These are phyloP conservation scores for Phlyctochytrium bullatum DNA, from an alignment of 192 early-diverging fungal genomes.

Conservation along the genomic window DNA sequence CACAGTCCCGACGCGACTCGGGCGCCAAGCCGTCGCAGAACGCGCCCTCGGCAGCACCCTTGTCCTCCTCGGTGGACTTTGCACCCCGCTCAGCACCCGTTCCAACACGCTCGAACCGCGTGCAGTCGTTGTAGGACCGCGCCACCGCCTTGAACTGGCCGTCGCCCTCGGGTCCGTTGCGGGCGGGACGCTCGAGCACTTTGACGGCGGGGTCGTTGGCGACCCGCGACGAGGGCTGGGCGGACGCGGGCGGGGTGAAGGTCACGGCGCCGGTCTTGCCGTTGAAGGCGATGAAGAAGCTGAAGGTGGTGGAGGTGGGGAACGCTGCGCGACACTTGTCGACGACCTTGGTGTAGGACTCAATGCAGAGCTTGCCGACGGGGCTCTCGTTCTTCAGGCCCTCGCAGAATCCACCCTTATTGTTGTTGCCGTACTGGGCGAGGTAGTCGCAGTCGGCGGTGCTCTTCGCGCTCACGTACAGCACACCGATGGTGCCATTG, in stretches of 20 bases:
- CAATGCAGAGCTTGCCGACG: background rate
- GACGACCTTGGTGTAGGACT: background rate
- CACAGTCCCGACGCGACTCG: background rate
- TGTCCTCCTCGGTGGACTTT: too few relatives aligned
- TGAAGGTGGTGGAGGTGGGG: background rate
- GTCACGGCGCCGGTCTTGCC: background rate
- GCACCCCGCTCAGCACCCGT: too few relatives aligned
- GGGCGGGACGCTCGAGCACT: background rate
- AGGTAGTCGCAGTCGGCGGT: background rate
- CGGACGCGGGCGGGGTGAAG: background rate
- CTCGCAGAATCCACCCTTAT: background rate
- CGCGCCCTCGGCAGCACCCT: too few relatives aligned
- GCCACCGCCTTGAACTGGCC: background rate
- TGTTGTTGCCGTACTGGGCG: background rate
- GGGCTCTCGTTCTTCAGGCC: background rate
- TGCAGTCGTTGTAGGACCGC: background rate
- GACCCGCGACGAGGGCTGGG: too few relatives aligned
- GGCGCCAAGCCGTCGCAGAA: background rate
- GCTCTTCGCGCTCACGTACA: background rate
- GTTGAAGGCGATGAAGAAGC: background rate
- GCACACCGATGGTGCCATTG: background rate
- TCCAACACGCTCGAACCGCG: background rate
- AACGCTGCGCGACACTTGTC: background rate
- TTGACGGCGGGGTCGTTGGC: background rate
- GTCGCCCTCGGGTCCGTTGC: background rate